phyloP scores from a whole-genome alignment of 306 rosid species.

The Clitoria ternatea region DNA sequence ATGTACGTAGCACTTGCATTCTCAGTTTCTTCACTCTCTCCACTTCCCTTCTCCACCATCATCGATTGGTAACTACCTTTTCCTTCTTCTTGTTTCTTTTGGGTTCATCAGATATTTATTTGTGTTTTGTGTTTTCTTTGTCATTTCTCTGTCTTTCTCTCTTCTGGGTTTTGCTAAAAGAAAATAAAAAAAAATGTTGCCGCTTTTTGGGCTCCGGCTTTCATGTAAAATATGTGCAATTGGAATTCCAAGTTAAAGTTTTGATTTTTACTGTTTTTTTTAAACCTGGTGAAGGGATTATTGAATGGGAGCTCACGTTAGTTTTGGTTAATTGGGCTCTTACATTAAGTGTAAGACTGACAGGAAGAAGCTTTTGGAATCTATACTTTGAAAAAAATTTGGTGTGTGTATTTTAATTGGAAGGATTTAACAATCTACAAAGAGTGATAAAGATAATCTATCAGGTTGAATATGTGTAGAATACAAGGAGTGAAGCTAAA shows the following conservation, averaged over 20 bases:
- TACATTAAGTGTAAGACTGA: background rate
- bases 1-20: conserved; percentile 30
- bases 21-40: conserved; percentile 23
- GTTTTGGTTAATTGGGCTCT: background rate
- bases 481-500: background rate
- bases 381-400: background rate
- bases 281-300: background rate
- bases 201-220: background rate
- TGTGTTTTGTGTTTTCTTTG: background rate
- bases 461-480: conserved; percentile 7
- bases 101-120: background rate
- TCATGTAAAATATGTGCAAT: background rate
- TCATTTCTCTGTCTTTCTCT: background rate
- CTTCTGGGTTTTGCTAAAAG: background rate
- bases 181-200: background rate
- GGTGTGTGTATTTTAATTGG: background rate
- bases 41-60: conserved; percentile 8
- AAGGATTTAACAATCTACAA: background rate
- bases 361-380: background rate
- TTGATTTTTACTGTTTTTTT: background rate
- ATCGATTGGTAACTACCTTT: conserved; percentile 32
- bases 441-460: background rate
- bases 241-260: background rate
- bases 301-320: background rate
- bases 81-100: background rate